These are phyloP conservation scores for Cryphonectria japonica DNA, from an alignment of 2,329 filamentous ascomycete species.

Conservation along the genomic window DNA sequence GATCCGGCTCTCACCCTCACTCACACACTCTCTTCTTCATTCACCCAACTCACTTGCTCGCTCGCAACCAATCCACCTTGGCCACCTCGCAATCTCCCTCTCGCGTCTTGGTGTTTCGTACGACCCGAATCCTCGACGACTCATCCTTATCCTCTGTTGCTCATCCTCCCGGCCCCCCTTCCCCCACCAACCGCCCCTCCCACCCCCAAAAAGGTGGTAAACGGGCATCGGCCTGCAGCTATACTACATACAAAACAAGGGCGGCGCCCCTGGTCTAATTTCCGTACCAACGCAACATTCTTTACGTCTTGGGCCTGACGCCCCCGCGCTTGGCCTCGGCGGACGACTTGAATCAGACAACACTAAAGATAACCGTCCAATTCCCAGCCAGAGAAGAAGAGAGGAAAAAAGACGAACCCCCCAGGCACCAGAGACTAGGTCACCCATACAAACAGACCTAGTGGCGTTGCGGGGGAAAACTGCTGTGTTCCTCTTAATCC, in stretches of 20 bases:
- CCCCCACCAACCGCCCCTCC: neutral
- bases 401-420: neutral
- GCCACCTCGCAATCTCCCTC: neutral
- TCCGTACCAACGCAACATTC: slow-evolving; percentile 11
- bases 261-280: slow-evolving; percentile 13
- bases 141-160: neutral
- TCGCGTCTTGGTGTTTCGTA: neutral
- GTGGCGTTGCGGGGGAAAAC: slow-evolving; percentile 15
- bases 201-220: neutral
- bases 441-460: neutral
- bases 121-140: neutral
- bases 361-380: slow-evolving; percentile 1
- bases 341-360: neutral
- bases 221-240: slow-evolving; percentile 6
- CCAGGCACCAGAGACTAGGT: neutral
- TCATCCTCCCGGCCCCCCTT: neutral
- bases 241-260: slow-evolving; percentile 12
- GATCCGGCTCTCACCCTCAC: neutral
- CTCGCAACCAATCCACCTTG: neutral
- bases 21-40: neutral
- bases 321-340: slow-evolving; percentile 6
- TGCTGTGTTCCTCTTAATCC: slow-evolving; percentile 1
- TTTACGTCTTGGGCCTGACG: neutral
- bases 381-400: neutral
- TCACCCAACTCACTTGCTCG: neutral